Base-by-base conservation (phyloP, 331 rosid species). In the Malus hybrid region DNA sequence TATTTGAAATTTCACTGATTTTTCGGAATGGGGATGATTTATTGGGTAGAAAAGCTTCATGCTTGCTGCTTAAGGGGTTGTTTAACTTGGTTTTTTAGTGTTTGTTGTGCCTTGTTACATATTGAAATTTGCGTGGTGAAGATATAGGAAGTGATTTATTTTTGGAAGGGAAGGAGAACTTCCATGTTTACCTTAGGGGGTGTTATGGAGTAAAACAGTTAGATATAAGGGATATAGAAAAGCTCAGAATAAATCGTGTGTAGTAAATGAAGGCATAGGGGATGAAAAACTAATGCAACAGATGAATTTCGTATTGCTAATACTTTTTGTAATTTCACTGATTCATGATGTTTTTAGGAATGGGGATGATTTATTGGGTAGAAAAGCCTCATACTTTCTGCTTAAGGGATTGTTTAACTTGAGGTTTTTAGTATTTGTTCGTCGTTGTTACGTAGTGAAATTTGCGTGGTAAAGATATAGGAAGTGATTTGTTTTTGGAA, bases 401-500 rank as follows among this genome's bases (percentile, higher is more conserved):
- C 54, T 34, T n/a, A 20, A 66, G 54, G 24, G 24, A 6, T 12
- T 34, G 70, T 36, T 36, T 46, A n/a, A 36, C 24, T 66, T 66
- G 10, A 18, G 52, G 0, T 3, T 10, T 32, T 67, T 20, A 27
- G 24, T 69, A 8, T 7, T 69, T 24, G 59, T 24, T 44, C 3
- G 15, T 6, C 16, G 4, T 27, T 62, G 67, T 62, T 27, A 1
- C 67, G 2, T 62, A 29, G 20, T 2, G 22, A 33, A 32, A 18
- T 27, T 65, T 63, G 67, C 9, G 10, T 27, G 22, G 48, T 16
- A 15, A 15, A 54, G 28, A 67, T 56, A 59, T 44, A 52, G 52
- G 68, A 39, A 67, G 65, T 69, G 75, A 20, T 29, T 77, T 39
- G 59, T 46, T 36, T 22, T 34, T 67, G 31, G 60, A 76, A 67